Conservation (phyloP, 371 early-diverging fungal genomes). For the Circinella umbellata region DNA sequence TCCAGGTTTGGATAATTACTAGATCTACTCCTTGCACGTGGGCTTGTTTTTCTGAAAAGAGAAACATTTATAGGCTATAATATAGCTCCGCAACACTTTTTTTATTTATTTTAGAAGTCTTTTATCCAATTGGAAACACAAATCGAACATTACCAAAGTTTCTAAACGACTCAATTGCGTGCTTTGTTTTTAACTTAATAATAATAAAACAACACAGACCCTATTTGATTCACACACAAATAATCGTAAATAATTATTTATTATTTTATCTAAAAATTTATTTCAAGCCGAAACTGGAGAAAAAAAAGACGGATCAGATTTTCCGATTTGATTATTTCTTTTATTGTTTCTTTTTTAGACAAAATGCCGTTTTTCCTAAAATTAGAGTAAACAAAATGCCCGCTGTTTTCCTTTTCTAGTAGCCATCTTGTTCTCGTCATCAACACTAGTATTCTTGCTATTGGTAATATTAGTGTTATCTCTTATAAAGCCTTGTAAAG, state of each 20-base stretch:
- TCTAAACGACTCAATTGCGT: background rate
- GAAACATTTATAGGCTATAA: background rate
- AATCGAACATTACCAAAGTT: slow-evolving; percentile 8
- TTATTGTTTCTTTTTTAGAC: background rate
- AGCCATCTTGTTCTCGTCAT: background rate
- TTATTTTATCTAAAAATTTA: too few relatives aligned
- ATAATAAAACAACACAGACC: too few relatives aligned
- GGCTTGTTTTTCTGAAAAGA: background rate
- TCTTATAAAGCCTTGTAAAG: background rate
- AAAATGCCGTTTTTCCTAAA: slow-evolving; percentile 3
- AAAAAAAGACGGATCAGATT: background rate
- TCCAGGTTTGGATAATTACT: slow-evolving; percentile 22
- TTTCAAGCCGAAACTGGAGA: background rate
- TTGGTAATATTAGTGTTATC: too few relatives aligned
- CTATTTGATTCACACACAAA: too few relatives aligned
- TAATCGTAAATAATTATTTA: too few relatives aligned
- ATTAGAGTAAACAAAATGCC: slow-evolving; percentile 18
- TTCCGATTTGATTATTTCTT: slow-evolving; percentile 2
- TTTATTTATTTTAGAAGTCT: background rate
- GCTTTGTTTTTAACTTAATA: background rate
- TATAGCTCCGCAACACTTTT: background rate
- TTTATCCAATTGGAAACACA: background rate
- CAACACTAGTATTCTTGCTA: too few relatives aligned
- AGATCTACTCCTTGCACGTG: slow-evolving; percentile 12
- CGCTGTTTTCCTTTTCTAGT: slow-evolving; percentile 21